phyloP scores from a whole-genome alignment of 169 alveolate genomes.

The Babesia caballi region DNA sequence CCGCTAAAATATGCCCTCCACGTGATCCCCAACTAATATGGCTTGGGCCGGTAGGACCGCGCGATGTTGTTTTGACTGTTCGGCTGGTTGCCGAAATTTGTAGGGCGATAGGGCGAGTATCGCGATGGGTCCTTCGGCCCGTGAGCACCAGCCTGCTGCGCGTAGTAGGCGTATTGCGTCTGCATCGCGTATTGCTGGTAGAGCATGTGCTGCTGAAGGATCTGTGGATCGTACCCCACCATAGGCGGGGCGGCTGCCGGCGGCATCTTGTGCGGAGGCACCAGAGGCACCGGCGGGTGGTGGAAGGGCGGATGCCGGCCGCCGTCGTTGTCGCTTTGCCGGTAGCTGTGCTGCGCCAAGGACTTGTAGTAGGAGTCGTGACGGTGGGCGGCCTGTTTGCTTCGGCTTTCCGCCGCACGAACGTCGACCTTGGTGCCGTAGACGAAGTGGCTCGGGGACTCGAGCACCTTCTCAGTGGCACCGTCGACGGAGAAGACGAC shows the following conservation, averaged over 20 bases:
- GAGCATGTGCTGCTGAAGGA: constrained; percentile 17
- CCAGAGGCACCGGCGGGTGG: not conserved
- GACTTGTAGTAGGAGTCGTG: not conserved
- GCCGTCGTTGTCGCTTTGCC: not conserved
- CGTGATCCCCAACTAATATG: not conserved
- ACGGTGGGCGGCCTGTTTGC: constrained; percentile 2
- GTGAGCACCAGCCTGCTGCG: not conserved
- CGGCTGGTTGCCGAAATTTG: constrained; percentile 18
- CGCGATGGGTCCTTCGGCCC: constrained; percentile 7
- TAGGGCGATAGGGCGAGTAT: constrained; percentile 12
- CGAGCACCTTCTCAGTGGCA: constrained; percentile 33
- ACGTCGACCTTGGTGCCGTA: constrained; percentile 62
- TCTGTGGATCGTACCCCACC: constrained; percentile 17
- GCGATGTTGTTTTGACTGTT: constrained; percentile 41
- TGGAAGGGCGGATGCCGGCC: not conserved
- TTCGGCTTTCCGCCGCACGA: constrained; percentile 58
- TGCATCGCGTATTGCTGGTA: constrained; percentile 24
- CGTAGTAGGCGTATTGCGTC: constrained; percentile 10
- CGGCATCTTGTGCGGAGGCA: not conserved
- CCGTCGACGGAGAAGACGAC: constrained; percentile 50
- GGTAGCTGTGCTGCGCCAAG: not conserved
- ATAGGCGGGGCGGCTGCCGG: not conserved
- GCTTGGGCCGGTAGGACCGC: constrained; percentile 7
- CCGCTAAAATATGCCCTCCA: too few relatives aligned
- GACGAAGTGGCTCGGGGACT: constrained; percentile 59